Evolutionary conservation across 2,329 filamentous ascomycete genomes (phyloP).

Genomic region (Xylaria sp.): DNA sequence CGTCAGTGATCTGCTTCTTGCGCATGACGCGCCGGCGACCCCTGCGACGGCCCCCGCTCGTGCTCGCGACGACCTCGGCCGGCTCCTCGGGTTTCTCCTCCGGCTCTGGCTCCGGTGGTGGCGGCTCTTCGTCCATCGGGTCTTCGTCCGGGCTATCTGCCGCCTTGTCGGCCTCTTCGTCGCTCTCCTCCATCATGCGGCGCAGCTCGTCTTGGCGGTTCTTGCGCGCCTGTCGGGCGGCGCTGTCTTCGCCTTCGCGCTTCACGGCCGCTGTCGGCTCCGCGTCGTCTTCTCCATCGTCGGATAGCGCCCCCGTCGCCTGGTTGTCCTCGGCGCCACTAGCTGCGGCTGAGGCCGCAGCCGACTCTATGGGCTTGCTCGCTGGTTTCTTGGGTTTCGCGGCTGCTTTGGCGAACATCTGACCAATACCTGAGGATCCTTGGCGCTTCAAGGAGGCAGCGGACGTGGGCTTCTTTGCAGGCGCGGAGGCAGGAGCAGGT

Average conservation of each 20-base stretch:
- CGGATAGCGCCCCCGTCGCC: slow-evolving; percentile 35
- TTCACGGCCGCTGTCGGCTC: slow-evolving; percentile 35
- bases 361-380: slow-evolving; percentile 21
- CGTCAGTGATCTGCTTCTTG: slow-evolving; percentile 44
- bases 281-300: slow-evolving; percentile 43
- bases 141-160: slow-evolving; percentile 36
- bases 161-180: slow-evolving; percentile 34
- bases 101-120: slow-evolving; percentile 28
- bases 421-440: slow-evolving; percentile 41
- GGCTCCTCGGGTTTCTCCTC: slow-evolving; percentile 37
- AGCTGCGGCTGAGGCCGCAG: slow-evolving; percentile 22
- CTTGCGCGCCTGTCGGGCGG: slow-evolving; percentile 33
- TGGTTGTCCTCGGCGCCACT: slow-evolving; percentile 31
- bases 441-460: slow-evolving; percentile 57
- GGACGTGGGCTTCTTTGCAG: slow-evolving; percentile 47
- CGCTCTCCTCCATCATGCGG: slow-evolving; percentile 45
- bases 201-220: slow-evolving; percentile 40
- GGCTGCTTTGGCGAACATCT: slow-evolving; percentile 44
- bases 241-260: slow-evolving; percentile 32
- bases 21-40: slow-evolving; percentile 41
- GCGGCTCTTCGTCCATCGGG: slow-evolving; percentile 36
- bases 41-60: slow-evolving; percentile 37
- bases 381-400: slow-evolving; percentile 42
- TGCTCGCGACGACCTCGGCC: slow-evolving; percentile 39
- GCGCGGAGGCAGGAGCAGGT: slow-evolving; percentile 39